These are phyloP conservation scores for Austroboletus rostrupii DNA, from an alignment of 1,284 basidiomycete species.

Conservation along the genomic window DNA sequence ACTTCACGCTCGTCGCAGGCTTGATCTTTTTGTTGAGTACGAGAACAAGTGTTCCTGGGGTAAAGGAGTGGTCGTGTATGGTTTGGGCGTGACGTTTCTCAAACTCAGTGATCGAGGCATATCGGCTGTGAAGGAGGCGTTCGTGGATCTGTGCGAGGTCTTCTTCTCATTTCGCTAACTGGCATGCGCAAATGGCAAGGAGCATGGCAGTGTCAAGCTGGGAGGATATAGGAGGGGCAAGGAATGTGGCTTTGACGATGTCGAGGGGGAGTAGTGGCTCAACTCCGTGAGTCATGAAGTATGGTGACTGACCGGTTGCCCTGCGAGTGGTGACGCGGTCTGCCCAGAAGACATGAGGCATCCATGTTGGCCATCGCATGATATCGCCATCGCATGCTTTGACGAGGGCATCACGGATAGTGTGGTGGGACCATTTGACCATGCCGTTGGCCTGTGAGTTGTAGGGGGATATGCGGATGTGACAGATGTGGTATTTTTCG, in stretches of 20 bases:
- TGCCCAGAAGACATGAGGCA: neutral
- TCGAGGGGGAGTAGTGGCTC: conserved; percentile 32
- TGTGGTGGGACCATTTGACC: too few species aligned
- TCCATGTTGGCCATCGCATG: conserved; percentile 1
- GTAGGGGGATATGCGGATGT: too few species aligned
- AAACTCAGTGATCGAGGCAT: conserved; percentile 13
- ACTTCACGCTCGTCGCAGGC: conserved; percentile 24
- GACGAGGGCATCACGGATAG: too few species aligned
- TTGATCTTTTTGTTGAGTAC: conserved; percentile 28
- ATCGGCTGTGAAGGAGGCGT: conserved; percentile 20
- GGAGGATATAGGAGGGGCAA: conserved; percentile 1
- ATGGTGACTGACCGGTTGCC: conserved; percentile 10
- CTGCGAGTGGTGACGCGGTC: neutral
- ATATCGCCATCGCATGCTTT: too few species aligned
- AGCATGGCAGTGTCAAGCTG: neutral
- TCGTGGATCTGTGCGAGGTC: conserved; percentile 1
- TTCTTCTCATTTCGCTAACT: neutral
- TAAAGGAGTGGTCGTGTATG: conserved; percentile 16
- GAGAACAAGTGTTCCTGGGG: conserved; percentile 25
- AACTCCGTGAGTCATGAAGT: conserved; percentile 24
- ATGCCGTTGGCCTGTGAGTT: too few species aligned
- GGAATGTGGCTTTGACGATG: conserved; percentile 28
- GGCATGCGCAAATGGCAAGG: neutral
- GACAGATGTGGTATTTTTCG: too few species aligned
- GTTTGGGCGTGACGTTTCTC: conserved; percentile 15